A percentile compares a stretch with the other conserved stretches of the same genome.
Evolutionary conservation across 75 land plant genomes (phyloP).

Genomic region (Cupressus sempervirens): DNA sequence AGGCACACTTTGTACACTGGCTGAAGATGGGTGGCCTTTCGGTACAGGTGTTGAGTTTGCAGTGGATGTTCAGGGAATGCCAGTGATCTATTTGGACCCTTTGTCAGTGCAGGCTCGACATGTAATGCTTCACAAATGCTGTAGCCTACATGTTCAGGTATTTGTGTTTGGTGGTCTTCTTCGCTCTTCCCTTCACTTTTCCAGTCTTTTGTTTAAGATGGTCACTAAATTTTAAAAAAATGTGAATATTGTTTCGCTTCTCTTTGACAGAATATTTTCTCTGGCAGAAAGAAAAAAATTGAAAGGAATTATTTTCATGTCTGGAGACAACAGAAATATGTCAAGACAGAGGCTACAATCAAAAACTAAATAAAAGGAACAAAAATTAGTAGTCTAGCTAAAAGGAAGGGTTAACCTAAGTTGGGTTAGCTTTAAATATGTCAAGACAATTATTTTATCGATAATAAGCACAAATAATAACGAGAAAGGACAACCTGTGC

Average conservation of each 20-base stretch:
- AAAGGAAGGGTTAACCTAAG: neutral
- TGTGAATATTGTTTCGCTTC: neutral
- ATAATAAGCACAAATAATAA: neutral
- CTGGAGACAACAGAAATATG: neutral
- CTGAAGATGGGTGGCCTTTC: conserved; percentile 72
- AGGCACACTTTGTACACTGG: conserved; percentile 68
- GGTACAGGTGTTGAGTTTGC: conserved; percentile 71
- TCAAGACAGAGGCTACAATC: neutral
- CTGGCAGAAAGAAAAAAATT: neutral
- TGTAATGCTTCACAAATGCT: conserved; percentile 25
- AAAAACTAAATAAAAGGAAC: neutral
- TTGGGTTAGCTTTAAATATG: neutral
- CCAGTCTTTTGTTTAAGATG: neutral
- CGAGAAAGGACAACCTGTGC: neutral
- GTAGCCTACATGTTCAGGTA: conserved; percentile 85
- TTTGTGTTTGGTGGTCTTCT: conserved; percentile 7
- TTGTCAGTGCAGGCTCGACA: conserved; percentile 28
- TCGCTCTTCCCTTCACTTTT: conserved; percentile 3
- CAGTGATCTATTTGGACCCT: conserved; percentile 48
- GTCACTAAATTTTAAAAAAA: neutral
- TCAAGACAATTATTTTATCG: neutral
- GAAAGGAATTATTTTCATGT: neutral
- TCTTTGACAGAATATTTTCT: neutral
- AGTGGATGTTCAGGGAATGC: conserved; percentile 61
- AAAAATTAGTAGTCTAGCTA: neutral